phyloP scores from a whole-genome alignment of 108 stramenopile species.

The Asterionellopsis glacialis region DNA sequence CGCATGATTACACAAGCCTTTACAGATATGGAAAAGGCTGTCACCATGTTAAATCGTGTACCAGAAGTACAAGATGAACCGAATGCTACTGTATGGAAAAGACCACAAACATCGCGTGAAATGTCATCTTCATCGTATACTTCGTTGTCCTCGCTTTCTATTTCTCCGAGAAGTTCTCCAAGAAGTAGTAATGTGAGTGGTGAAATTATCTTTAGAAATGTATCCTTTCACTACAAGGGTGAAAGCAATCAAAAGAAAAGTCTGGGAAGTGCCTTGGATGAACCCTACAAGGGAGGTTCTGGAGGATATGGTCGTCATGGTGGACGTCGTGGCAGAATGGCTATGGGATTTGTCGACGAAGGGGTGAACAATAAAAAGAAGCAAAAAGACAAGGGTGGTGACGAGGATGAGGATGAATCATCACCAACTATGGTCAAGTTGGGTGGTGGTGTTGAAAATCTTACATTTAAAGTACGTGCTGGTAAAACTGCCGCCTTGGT shows the following conservation, averaged over 20 bases:
- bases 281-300: conserved; percentile 1
- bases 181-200: conserved; percentile 8
- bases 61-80: conserved; percentile 28
- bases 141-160: too few species aligned
- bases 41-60: conserved; percentile 21
- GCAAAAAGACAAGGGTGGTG: too few species aligned
- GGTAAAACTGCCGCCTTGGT: conserved; percentile 86
- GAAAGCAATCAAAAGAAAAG: conserved; percentile 11
- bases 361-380: neutral
- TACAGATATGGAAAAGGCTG: conserved; percentile 40
- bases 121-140: too few species aligned
- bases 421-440: too few species aligned
- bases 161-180: too few species aligned
- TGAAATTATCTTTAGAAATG: conserved; percentile 29
- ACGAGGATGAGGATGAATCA: too few species aligned
- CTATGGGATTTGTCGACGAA: conserved; percentile 1
- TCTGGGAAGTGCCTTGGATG: conserved; percentile 20
- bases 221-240: conserved; percentile 36
- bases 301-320: conserved; percentile 4
- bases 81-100: conserved; percentile 30
- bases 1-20: conserved; percentile 35
- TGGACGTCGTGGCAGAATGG: conserved; percentile 11
- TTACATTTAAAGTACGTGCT: conserved; percentile 50
- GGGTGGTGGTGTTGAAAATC: conserved; percentile 12
- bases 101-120: too few species aligned